Base-by-base conservation (phyloP, 371 early-diverging fungal genomes). In the Globomyces sp. region DNA sequence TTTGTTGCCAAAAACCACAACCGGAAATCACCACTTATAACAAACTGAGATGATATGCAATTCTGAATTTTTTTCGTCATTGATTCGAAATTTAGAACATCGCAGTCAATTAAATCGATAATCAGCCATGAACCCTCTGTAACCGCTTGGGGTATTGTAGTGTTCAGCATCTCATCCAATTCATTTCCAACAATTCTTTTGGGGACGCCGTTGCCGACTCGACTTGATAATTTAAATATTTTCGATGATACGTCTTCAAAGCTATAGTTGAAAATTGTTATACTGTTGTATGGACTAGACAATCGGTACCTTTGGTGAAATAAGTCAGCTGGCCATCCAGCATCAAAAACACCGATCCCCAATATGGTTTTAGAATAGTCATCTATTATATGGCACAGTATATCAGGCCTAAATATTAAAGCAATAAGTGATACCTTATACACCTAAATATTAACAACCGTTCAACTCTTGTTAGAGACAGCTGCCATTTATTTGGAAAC, bases 401-500 rank as follows among this genome's bases (percentile, higher is more conserved):
- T 47, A 51, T 74, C 75, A 0, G 75, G 75, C 3, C 75, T 36
- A 10, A 74, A 9, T 40, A 63, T 46, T 45, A 24, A 24, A 24
- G 24, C 24, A 24, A 24, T 24, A 24, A 24, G 24, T 24, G 24
- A 24, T 24, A 24, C 24, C 24, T 24, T 24, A 24, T 24, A 24
- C 24, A 24, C 24, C 43, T 36, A 3, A 51, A 10, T 3, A 74
- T 62, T 10, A 74, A 50, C 49, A 68, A 11, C 34, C 59, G 24
- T 51, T 74, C 75, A 34, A 65, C 8, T n/a, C 45, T 39, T 5
- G 10, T 64, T 44, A 72, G 52, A 10, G 55, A 45, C 34, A 42
- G 39, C 2, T 71, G 46, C 75, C 75, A 75, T 42, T 44, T 41
- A 13, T 39, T 11, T 2, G 75, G 75, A 37, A 75, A 57, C 39